Evolutionary conservation across 768 basidiomycete genomes (phyloP), one percentile per base, ranked within the genome.

Genomic region (Russula abietina): DNA sequence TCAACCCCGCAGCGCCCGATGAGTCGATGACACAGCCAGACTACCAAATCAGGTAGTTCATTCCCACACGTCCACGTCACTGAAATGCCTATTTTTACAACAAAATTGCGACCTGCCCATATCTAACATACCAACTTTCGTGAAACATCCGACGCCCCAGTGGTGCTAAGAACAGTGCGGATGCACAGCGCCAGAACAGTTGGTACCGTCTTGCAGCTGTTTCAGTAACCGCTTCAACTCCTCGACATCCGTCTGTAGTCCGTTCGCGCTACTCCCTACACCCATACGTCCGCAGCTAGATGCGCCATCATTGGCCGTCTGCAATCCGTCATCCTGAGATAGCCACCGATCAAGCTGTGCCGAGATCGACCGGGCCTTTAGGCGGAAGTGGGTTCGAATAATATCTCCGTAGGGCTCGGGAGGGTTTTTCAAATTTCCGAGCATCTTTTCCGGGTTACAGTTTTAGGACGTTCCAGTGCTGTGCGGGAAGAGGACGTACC

Each of bases 381-480:
- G 75, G 19, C 89, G 81, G 77, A 93, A 98, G 74, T 98, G 95
- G 0, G 93, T 95, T 38, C 82, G 86, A 70, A 98, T 88, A 60
- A 96, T 83, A 62, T 93, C 91, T 33, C 76, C 84, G 70, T 93
- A 97, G 57, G 91, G 90, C 68, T 92, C 89, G 10, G 91, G 90
- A 33, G 90, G 87, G 60, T 81, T 83, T 72, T 85, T 87, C 70
- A 95, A 73, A 71, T 89, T 91, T 50, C 86, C 88, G 24, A 93
- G 78, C 90, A 94, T 94, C 88, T 93, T 62, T 59, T 24, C 19
- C 4, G 28, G 59, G 57, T 39, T 57, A 30, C 36, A 17, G 60
- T 36, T 41, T 56, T 22, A 69, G 48, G 26, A 24, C 32, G 64
- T 36, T 28, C 50, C 32, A 32, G 22, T 1, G 53, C 38, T 22